phyloP scores from a whole-genome alignment of 805 yeast species.

The Torulaspora franciscae region DNA sequence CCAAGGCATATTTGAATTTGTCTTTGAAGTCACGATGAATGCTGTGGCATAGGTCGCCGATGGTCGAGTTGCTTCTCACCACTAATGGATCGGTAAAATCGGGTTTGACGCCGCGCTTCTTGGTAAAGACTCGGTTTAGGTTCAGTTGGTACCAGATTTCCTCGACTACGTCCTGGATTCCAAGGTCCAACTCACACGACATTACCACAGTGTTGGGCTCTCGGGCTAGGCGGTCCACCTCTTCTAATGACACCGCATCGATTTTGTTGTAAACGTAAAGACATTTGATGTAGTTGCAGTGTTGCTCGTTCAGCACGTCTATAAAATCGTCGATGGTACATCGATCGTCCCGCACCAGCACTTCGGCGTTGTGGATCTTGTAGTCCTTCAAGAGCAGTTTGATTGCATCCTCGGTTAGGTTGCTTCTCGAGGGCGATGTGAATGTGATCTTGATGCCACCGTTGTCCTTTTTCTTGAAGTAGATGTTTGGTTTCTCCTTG shows the following conservation, averaged over 20 bases:
- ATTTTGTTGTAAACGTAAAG: conserved; percentile 91
- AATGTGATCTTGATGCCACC: conserved; percentile 89
- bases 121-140: conserved; percentile 77
- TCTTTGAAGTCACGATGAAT: conserved; percentile 90
- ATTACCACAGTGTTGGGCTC: conserved; percentile 91
- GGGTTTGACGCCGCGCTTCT: conserved; percentile 77
- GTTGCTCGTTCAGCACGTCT: conserved; percentile 82
- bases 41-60: conserved; percentile 85
- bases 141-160: conserved; percentile 89
- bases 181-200: conserved; percentile 85
- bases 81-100: conserved; percentile 87
- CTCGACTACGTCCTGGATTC: conserved; percentile 81
- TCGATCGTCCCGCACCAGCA: conserved; percentile 80
- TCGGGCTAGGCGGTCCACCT: conserved; percentile 86
- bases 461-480: conserved; percentile 71
- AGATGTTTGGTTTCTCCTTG: conserved; percentile 70
- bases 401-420: conserved; percentile 76
- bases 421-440: conserved; percentile 67
- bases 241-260: conserved; percentile 92
- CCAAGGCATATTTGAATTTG: conserved; percentile 88
- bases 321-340: conserved; percentile 90
- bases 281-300: conserved; percentile 85
- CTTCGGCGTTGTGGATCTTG: conserved; percentile 90
- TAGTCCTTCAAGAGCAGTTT: conserved; percentile 75
- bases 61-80: conserved; percentile 70